phyloP scores from a whole-genome alignment of 2,329 filamentous ascomycete genomes.

The Dothideomycetes sp. region DNA sequence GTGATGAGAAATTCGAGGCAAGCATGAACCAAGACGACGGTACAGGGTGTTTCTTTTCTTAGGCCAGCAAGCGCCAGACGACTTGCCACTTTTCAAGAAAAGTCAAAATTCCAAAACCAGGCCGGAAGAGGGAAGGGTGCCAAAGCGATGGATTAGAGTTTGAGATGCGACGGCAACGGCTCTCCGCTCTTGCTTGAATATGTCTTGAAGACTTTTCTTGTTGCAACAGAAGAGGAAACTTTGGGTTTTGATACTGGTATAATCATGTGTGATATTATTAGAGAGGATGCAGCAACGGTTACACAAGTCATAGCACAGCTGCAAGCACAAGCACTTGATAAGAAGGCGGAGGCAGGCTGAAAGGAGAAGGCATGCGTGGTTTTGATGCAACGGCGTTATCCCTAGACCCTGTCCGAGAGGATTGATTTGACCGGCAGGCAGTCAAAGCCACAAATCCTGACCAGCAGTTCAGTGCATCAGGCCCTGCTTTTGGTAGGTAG shows the following conservation, averaged over 20 bases:
- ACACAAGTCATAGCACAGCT: neutral
- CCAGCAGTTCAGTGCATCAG: neutral
- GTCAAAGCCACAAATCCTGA: too few relatives aligned
- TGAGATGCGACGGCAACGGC: slow-evolving; percentile 9
- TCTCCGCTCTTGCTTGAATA: slow-evolving; percentile 6
- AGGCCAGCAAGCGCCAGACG: too few relatives aligned
- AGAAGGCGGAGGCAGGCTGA: neutral
- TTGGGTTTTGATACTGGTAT: neutral
- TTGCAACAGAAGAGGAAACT: neutral
- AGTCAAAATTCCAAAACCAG: too few relatives aligned
- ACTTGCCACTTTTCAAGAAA: too few relatives aligned
- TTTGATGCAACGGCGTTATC: too few relatives aligned
- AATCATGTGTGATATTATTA: neutral
- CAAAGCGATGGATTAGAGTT: neutral
- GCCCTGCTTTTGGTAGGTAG: too few relatives aligned
- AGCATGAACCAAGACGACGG: too few relatives aligned
- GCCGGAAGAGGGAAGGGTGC: slow-evolving; percentile 4
- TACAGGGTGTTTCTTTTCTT: too few relatives aligned
- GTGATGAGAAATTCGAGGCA: too few relatives aligned
- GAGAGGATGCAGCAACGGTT: neutral
- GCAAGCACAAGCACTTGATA: neutral
- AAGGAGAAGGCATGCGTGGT: neutral
- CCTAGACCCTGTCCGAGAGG: too few relatives aligned
- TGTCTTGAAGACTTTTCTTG: neutral
- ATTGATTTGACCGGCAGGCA: too few relatives aligned